Percentiles rank a stretch among this genome's conserved stretches.
Evolutionary conservation across 305 asterid genomes (phyloP).

Genomic region (Lippia alba): DNA sequence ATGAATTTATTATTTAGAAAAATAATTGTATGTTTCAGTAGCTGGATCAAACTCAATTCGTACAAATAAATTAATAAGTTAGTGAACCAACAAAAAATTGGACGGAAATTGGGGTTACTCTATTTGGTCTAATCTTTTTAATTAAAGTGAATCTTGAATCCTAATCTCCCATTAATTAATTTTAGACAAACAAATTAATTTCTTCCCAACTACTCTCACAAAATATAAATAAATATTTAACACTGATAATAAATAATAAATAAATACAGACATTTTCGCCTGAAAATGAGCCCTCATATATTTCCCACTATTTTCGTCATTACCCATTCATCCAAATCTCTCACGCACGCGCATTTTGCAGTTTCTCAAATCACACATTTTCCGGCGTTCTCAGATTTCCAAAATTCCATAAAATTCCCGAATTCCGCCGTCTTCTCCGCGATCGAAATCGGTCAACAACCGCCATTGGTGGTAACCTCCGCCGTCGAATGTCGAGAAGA

Average conservation of each 20-base stretch:
- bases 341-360: background rate
- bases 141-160: too few relatives aligned
- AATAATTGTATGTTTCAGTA: too few relatives aligned
- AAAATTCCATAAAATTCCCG: conserved; percentile 26
- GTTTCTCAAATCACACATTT: background rate
- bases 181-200: too few relatives aligned
- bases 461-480: conserved; percentile 14
- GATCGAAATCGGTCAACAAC: background rate
- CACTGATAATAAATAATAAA: background rate
- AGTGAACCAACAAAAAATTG: too few relatives aligned
- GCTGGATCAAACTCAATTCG: too few relatives aligned
- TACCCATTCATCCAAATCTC: conserved; percentile 13
- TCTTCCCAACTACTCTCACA: too few relatives aligned
- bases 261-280: conserved; percentile 18
- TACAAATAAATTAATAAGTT: too few relatives aligned
- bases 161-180: too few relatives aligned
- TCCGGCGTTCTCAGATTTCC: conserved; percentile 10
- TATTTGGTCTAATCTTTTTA: too few relatives aligned
- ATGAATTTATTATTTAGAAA: too few relatives aligned
- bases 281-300: conserved; percentile 24
- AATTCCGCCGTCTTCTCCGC: background rate
- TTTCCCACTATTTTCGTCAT: conserved; percentile 38
- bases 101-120: too few relatives aligned
- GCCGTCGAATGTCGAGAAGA: conserved; percentile 31
- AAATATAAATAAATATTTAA: too few relatives aligned